phyloP scores from a whole-genome alignment of 768 basidiomycete genomes.

The Neoboletus subvelutipes region DNA sequence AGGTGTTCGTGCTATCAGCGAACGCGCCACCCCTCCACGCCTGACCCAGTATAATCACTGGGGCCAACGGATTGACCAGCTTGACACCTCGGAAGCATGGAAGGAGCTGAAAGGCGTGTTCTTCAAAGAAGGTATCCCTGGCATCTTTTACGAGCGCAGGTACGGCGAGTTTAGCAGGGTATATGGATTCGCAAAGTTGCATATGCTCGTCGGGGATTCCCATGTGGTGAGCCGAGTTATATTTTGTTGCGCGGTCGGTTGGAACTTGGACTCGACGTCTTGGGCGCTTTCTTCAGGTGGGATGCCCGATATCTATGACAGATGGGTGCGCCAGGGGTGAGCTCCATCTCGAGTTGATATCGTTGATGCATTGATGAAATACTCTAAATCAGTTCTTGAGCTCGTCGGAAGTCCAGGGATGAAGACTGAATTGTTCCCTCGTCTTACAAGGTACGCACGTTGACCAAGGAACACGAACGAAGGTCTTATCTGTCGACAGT shows the following conservation, averaged over 20 bases:
- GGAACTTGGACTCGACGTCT: neutral
- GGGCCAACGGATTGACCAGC: conserved; percentile 62
- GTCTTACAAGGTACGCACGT: conserved; percentile 54
- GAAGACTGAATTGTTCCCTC: conserved; percentile 56
- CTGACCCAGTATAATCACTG: conserved; percentile 74
- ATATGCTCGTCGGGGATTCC: conserved; percentile 61
- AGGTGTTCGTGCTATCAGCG: conserved; percentile 55
- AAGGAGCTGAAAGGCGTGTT: conserved; percentile 58
- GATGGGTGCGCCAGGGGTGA: conserved; percentile 68
- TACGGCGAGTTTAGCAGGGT: conserved; percentile 59
- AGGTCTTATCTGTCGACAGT: conserved; percentile 33
- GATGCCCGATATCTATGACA: conserved; percentile 78
- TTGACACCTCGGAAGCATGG: conserved; percentile 77
- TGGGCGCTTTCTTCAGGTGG: conserved; percentile 40
- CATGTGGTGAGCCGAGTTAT: conserved; percentile 47
- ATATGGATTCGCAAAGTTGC: conserved; percentile 64
- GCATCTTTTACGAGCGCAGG: conserved; percentile 65
- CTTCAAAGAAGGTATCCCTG: conserved; percentile 66
- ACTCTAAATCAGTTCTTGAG: conserved; percentile 51
- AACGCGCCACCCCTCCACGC: conserved; percentile 46
- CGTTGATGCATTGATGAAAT: neutral
- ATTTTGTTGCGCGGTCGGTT: neutral
- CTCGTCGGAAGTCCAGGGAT: conserved; percentile 57
- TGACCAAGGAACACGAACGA: neutral
- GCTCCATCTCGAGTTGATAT: conserved; percentile 3